Percentiles rank a stretch among this genome's conserved stretches.
Conservation (phyloP, 192 early-diverging fungal species). For the Entrophospora sp. region DNA sequence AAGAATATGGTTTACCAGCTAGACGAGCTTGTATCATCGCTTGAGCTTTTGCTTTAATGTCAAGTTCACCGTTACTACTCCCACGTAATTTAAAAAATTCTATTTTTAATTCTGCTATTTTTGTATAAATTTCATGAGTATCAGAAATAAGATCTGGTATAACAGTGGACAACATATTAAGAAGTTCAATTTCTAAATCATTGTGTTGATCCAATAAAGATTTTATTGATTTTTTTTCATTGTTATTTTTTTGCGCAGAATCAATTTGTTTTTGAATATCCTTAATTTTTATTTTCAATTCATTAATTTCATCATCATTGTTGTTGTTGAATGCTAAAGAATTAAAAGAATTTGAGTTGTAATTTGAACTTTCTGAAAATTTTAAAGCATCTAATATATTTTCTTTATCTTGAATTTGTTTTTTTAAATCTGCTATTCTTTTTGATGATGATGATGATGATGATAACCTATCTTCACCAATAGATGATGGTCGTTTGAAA, state of each 20-base stretch:
- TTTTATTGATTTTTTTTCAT: conserved; percentile 36
- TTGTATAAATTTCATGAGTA: conserved; percentile 37
- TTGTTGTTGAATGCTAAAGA: no score
- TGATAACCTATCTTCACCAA: conserved; percentile 8
- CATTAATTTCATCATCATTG: conserved; percentile 35
- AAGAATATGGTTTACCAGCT: conserved; percentile 41
- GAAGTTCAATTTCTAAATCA: conserved; percentile 36
- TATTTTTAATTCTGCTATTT: conserved; percentile 35
- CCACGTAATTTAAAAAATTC: conserved; percentile 30
- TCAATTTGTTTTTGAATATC: conserved; percentile 28
- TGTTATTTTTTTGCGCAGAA: conserved; percentile 20
- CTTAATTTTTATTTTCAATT: conserved; percentile 32
- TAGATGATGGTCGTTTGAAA: no score
- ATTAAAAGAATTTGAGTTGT: no score
- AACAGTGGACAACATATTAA: conserved; percentile 26
- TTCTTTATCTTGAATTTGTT: conserved; percentile 32
- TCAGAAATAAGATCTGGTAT: conserved; percentile 31
- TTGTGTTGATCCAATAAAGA: conserved; percentile 39
- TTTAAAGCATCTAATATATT: conserved; percentile 29
- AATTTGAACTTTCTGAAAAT: neutral
- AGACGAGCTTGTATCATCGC: conserved; percentile 43
- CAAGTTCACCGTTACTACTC: neutral
- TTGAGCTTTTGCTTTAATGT: conserved; percentile 42
- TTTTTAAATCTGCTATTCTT: conserved; percentile 25
- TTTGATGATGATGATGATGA: no score